phyloP scores from a whole-genome alignment of 495 filamentous ascomycete genomes.

The Amniculicola lignicola region DNA sequence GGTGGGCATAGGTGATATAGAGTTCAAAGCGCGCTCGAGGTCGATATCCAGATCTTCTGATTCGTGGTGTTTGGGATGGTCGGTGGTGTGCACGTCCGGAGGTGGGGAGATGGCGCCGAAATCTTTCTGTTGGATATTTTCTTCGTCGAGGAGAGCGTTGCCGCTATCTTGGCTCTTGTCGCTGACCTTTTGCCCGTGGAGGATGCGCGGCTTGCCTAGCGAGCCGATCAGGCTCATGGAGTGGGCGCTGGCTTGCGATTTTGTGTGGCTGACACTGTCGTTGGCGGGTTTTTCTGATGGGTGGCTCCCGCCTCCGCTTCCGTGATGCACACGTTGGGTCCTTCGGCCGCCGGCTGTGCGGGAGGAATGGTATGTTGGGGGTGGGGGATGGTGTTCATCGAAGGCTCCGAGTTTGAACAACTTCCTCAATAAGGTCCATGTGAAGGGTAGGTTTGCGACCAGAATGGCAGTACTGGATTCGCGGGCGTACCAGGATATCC shows the following conservation, averaged over 20 bases:
- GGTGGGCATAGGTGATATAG: background rate
- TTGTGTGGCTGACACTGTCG: too few species aligned
- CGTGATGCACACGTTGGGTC: constrained; percentile 9
- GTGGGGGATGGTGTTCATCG: constrained; percentile 33
- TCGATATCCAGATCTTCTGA: constrained; percentile 19
- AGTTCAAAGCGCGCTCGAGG: background rate
- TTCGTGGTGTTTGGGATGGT: too few species aligned
- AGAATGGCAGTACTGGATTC: constrained; percentile 62
- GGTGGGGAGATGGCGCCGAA: background rate
- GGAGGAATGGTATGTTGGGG: constrained; percentile 29
- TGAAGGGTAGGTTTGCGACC: constrained; percentile 62
- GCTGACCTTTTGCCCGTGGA: background rate
- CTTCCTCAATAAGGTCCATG: constrained; percentile 57
- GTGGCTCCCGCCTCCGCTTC: background rate
- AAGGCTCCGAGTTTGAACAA: constrained; percentile 52
- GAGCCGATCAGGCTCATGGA: constrained; percentile 26
- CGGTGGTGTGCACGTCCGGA: background rate
- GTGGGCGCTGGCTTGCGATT: background rate
- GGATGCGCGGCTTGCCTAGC: background rate
- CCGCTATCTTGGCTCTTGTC: constrained; percentile 15
- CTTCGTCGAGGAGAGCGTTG: constrained; percentile 8
- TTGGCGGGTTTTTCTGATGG: background rate
- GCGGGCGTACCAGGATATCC: constrained; percentile 67
- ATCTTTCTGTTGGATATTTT: background rate
- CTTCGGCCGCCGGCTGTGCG: constrained; percentile 31